Evolutionary conservation across 2,329 filamentous ascomycete species (phyloP).

Genomic region (Neurospora sp.): DNA sequence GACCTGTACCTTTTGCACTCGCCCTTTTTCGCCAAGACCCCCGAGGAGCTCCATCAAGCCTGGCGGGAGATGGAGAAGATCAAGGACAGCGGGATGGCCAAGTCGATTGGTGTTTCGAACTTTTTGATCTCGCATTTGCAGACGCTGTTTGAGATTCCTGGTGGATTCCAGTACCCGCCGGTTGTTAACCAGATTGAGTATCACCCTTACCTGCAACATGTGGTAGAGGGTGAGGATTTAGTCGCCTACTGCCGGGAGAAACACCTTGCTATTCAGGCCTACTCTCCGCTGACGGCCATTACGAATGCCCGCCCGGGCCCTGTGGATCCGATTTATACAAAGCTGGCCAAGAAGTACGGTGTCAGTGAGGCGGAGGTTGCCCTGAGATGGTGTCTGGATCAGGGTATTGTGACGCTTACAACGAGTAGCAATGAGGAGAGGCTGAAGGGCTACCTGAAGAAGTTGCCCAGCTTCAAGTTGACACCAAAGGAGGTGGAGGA

Average conservation of each 20-base stretch:
- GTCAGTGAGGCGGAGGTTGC: slow-evolving; percentile 46
- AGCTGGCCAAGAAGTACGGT: slow-evolving; percentile 47
- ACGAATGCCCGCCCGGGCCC: slow-evolving; percentile 41
- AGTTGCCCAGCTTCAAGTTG: slow-evolving; percentile 45
- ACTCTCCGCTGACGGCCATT: slow-evolving; percentile 43
- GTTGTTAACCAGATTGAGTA: slow-evolving; percentile 74
- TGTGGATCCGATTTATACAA: slow-evolving; percentile 38
- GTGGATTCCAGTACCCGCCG: slow-evolving; percentile 39
- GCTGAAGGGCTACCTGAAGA: slow-evolving; percentile 43
- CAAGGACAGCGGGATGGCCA: slow-evolving; percentile 53
- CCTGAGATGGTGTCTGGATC: slow-evolving; percentile 50
- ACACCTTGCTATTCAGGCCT: slow-evolving; percentile 46
- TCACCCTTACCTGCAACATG: slow-evolving; percentile 65
- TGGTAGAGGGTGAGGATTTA: slow-evolving; percentile 26
- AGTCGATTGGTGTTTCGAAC: slow-evolving; percentile 70
- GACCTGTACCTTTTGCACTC: slow-evolving; percentile 59
- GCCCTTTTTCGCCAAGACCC: slow-evolving; percentile 40
- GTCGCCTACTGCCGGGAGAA: slow-evolving; percentile 47
- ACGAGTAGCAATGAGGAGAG: slow-evolving; percentile 50
- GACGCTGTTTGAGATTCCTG: slow-evolving; percentile 31
- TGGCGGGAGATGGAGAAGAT: slow-evolving; percentile 57
- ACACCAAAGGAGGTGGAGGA: slow-evolving; percentile 47
- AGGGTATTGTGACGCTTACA: slow-evolving; percentile 47
- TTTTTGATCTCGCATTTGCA: slow-evolving; percentile 50
- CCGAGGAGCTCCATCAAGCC: slow-evolving; percentile 43